Percentiles rank a stretch among this genome's conserved stretches.
Conservation (phyloP, 371 early-diverging fungal genomes). For the Batkoa obscura region DNA sequence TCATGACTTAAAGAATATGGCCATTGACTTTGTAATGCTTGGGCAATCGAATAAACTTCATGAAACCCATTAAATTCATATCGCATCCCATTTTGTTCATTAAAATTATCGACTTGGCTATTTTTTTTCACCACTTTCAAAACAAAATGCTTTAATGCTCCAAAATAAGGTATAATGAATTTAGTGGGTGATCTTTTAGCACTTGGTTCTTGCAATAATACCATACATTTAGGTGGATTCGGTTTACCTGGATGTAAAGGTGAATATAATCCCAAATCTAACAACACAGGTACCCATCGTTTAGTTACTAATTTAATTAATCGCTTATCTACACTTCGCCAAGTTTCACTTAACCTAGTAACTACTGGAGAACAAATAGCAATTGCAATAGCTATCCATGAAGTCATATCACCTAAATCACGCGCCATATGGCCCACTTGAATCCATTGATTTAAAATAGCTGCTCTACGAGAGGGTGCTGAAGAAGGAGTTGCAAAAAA, state of each 20-base stretch:
- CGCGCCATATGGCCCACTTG: slow-evolving; percentile 32
- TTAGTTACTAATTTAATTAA: slow-evolving; percentile 24
- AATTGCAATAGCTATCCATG: slow-evolving; percentile 53
- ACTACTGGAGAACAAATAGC: slow-evolving; percentile 53
- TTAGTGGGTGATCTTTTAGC: background rate
- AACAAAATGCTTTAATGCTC: background rate
- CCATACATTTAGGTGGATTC: background rate
- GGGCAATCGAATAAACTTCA: background rate
- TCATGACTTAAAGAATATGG: background rate
- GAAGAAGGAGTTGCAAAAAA: slow-evolving; percentile 37
- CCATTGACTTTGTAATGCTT: background rate
- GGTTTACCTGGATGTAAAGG: slow-evolving; percentile 2
- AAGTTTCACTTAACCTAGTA: slow-evolving; percentile 48
- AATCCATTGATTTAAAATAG: slow-evolving; percentile 54
- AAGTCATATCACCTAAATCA: slow-evolving; percentile 39
- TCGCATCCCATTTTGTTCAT: background rate
- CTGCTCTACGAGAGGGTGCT: slow-evolving; percentile 24
- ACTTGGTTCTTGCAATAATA: background rate
- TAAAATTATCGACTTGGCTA: no score
- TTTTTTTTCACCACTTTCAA: background rate
- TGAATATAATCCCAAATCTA: slow-evolving; percentile 3
- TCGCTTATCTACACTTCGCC: slow-evolving; percentile 36
- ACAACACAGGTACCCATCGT: slow-evolving; percentile 7
- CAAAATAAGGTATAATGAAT: slow-evolving; percentile 1
- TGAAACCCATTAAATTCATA: background rate